Evolutionary conservation across 306 rosid genomes (phyloP), one percentile per base, ranked within the genome.

Genomic region (Gastrolobium villosum): DNA sequence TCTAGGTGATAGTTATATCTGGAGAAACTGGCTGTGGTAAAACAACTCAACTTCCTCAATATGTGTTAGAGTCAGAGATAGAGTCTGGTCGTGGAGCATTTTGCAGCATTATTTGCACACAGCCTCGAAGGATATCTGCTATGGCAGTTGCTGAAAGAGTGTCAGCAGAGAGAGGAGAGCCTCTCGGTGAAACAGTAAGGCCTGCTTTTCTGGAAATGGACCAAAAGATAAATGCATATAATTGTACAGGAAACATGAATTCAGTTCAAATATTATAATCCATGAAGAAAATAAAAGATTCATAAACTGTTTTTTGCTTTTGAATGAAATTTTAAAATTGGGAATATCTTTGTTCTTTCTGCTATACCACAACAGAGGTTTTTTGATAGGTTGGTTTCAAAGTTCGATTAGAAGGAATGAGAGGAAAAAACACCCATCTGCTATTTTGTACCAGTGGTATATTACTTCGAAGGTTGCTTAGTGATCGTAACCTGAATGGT

Each of bases 1-100:
- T 68, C 45, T 77, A 93, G 98, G 97, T 96, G 77, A 82, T 87
- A 48, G 85, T 91, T 60, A 70, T 96, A 77, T 96, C 99, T 37
- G 99, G 99, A 82, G 96, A 96, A 88, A 96, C 99, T 78, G 98
- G 99, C 75, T 96, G 99, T 84, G 98, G 99, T 76, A 96, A 96
- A 86, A 96, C 99, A 69, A 96, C 99, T 5, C 99, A 96, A 87
- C 84, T 96, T 90, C 97, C 99, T 60, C 99, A 96, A 68, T 93
- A 89, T 86, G 89, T 96, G 85, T 86, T 96, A 70, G 98, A 96
- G 88, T 88, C 97, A 61, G 94, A 90, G 89, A 83, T 91, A 63
- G 99, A 93, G 81, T 90, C 96, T 68, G 87, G 82, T 30, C 87
- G 86, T 56, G 99, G 98, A 74, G 98, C 94, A 83, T 83, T 80